Percentiles rank a stretch among this genome's conserved stretches.
These are phyloP conservation scores for Neurospora sp. DNA, from an alignment of 495 filamentous ascomycete genomes.

Conservation along the genomic window DNA sequence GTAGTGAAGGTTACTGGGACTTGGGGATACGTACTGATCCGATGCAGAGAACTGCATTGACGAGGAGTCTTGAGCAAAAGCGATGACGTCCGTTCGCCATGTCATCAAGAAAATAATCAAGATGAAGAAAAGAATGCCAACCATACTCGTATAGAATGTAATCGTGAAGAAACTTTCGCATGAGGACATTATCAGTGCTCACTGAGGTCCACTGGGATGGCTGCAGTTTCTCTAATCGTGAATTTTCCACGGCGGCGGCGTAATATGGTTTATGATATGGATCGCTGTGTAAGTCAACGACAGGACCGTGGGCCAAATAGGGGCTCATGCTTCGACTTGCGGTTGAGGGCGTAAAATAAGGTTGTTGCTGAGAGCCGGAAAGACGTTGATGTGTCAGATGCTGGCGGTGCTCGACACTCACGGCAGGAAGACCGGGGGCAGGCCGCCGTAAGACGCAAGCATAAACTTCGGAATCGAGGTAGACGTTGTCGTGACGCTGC, in stretches of 20 bases:
- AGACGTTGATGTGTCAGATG: neutral
- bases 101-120: conserved; percentile 28
- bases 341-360: neutral
- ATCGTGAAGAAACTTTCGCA: conserved; percentile 22
- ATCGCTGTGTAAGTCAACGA: conserved; percentile 9
- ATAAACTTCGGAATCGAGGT: conserved; percentile 30
- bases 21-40: conserved; percentile 24
- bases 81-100: conserved; percentile 18
- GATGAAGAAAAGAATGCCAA: conserved; percentile 26
- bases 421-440: neutral
- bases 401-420: neutral
- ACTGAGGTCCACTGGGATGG: conserved; percentile 29
- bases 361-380: neutral
- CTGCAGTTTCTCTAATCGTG: conserved; percentile 18
- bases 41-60: conserved; percentile 25
- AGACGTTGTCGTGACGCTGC: conserved; percentile 20
- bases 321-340: conserved; percentile 1
- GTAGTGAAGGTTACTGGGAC: neutral
- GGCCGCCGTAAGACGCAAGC: conserved; percentile 5
- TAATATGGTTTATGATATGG: conserved; percentile 28
- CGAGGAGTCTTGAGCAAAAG: conserved; percentile 29
- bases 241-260: conserved; percentile 21
- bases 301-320: conserved; percentile 5
- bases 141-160: conserved; percentile 31
- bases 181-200: conserved; percentile 21